Conservation (phyloP, 345 rosid genomes). For the Isatis tinctoria region DNA sequence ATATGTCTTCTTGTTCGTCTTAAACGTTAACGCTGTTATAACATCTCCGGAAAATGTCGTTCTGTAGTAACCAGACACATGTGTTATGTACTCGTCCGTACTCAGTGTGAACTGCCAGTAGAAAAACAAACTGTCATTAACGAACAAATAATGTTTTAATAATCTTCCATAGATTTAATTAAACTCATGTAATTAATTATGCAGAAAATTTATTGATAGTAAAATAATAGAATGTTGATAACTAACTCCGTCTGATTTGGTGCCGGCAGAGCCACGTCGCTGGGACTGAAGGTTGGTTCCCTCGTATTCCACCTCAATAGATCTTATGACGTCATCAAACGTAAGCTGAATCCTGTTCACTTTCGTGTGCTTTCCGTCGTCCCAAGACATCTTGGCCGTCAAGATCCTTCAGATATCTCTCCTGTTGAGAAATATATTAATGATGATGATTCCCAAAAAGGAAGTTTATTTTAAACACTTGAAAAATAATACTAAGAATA, state of each 20-base stretch:
- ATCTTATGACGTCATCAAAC: slow-evolving; percentile 18
- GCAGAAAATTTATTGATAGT: too few species aligned
- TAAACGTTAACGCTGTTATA: slow-evolving; percentile 10
- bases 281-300: slow-evolving; percentile 2
- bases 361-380: slow-evolving; percentile 28
- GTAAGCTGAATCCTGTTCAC: slow-evolving; percentile 11
- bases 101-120: slow-evolving; percentile 8
- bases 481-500: too few species aligned
- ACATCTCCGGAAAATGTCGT: background rate
- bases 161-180: too few species aligned
- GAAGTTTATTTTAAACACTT: background rate
- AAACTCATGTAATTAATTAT: too few species aligned
- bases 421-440: background rate
- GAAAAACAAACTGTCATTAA: background rate
- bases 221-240: too few species aligned
- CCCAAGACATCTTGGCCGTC: slow-evolving; percentile 24
- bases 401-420: background rate
- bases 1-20: slow-evolving; percentile 22
- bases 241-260: slow-evolving; percentile 20
- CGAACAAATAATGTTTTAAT: too few species aligned
- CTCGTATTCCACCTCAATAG: slow-evolving; percentile 16
- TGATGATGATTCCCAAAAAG: background rate
- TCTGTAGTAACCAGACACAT: slow-evolving; percentile 6
- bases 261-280: slow-evolving; percentile 8
- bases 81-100: slow-evolving; percentile 17